These are phyloP conservation scores for Calonectria pseudoturangicola DNA, from an alignment of 2,329 filamentous ascomycete genomes.

Conservation along the genomic window DNA sequence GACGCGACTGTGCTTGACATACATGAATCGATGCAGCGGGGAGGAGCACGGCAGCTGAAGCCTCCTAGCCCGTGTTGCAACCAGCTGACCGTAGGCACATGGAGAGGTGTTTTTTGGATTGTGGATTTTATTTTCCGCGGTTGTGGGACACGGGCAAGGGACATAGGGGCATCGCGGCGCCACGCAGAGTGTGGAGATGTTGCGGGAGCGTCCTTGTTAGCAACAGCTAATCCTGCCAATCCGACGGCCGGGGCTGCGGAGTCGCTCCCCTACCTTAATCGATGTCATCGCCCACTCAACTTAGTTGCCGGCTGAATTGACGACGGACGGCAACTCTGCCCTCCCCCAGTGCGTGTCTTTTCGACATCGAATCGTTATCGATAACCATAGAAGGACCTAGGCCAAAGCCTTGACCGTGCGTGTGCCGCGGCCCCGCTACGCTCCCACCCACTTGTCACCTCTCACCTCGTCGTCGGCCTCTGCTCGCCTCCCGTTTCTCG, in stretches of 20 bases:
- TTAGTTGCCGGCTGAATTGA: constrained; percentile 15
- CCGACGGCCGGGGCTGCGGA: constrained; percentile 19
- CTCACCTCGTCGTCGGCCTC: constrained; percentile 29
- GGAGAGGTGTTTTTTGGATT: neutral
- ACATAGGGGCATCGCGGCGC: constrained; percentile 21
- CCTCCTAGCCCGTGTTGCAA: neutral
- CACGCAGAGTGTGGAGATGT: constrained; percentile 28
- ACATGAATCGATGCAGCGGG: constrained; percentile 17
- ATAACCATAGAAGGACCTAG: constrained; percentile 19
- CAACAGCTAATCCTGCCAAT: constrained; percentile 22
- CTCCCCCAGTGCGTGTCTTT: constrained; percentile 11
- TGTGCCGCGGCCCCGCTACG: constrained; percentile 29
- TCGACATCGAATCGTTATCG: constrained; percentile 29
- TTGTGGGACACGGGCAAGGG: constrained; percentile 3
- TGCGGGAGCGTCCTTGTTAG: constrained; percentile 25
- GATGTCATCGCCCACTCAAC: constrained; percentile 20
- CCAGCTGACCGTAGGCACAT: neutral
- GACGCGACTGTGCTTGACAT: constrained; percentile 22
- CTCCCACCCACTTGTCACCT: constrained; percentile 35
- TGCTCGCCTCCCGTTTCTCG: constrained; percentile 17
- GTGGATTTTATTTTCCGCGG: constrained; percentile 5
- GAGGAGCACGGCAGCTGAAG: constrained; percentile 23
- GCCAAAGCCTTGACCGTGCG: constrained; percentile 27
- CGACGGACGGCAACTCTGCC: constrained; percentile 18
- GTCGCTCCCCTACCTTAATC: constrained; percentile 26